These are phyloP conservation scores for Syzygium grande DNA, from an alignment of 345 rosid species.

Conservation along the genomic window DNA sequence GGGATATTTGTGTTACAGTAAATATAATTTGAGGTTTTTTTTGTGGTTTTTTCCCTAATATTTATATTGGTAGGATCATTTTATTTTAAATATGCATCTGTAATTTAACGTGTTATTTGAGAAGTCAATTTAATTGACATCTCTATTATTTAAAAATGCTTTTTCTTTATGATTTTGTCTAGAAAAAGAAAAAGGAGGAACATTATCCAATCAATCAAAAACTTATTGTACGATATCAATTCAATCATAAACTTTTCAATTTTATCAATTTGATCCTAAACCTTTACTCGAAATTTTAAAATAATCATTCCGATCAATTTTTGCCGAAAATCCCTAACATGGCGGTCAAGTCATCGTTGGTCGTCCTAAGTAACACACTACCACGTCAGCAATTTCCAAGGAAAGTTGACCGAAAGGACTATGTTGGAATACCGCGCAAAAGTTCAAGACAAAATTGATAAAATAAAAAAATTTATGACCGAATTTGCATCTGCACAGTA, in stretches of 20 bases:
- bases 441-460: not conserved
- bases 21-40: no score
- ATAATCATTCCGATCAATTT: not conserved
- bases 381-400: rapidly evolving
- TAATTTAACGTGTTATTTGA: not conserved
- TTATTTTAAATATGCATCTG: not conserved
- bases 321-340: rapidly evolving
- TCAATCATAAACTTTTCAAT: not conserved
- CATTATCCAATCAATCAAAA: not conserved
- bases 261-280: not conserved
- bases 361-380: rapidly evolving
- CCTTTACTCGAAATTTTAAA: not conserved
- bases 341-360: rapidly evolving
- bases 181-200: not conserved
- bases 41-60: no score
- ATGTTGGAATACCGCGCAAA: not conserved
- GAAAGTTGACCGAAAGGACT: not conserved
- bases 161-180: not conserved
- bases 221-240: rapidly evolving
- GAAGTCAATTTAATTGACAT: not conserved
- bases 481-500: not conserved
- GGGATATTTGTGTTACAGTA: no score
- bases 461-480: not conserved
- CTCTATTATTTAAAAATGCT: not conserved
- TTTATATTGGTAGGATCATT: not conserved